These are phyloP conservation scores for Sugiyamaella pinicola DNA, from an alignment of 1,139 yeast genomes.

Conservation along the genomic window DNA sequence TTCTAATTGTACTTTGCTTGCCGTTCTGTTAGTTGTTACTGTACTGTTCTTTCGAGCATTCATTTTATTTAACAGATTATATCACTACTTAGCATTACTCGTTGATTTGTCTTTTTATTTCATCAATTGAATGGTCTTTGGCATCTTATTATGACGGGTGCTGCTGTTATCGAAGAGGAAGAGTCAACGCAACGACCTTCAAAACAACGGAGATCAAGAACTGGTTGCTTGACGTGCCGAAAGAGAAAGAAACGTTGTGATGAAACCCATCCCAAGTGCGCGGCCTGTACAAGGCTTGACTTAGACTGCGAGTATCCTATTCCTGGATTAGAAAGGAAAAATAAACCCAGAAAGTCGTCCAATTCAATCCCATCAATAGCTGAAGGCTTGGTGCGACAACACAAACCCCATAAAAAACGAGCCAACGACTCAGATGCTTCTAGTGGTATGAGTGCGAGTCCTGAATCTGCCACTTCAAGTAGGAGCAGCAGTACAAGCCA, in stretches of 20 bases:
- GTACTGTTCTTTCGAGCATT: too few species aligned
- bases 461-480: slow-evolving; percentile 3
- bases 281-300: slow-evolving; percentile 58
- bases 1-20: too few species aligned
- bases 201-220: slow-evolving; percentile 39
- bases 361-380: slow-evolving; percentile 2
- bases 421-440: slow-evolving; percentile 2
- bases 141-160: too few species aligned
- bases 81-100: too few species aligned
- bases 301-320: slow-evolving; percentile 58
- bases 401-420: background rate
- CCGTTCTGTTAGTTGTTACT: too few species aligned
- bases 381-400: background rate
- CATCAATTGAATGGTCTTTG: too few species aligned
- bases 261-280: slow-evolving; percentile 61
- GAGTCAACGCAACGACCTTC: slow-evolving; percentile 6
- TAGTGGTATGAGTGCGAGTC: background rate
- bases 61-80: too few species aligned
- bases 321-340: slow-evolving; percentile 53
- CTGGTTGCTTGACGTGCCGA: slow-evolving; percentile 73
- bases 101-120: too few species aligned
- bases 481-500: background rate
- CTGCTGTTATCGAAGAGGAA: too few species aligned
- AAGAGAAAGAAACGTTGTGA: slow-evolving; percentile 67
- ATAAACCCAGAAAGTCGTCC: slow-evolving; percentile 34